Base-by-base conservation (phyloP, 2,329 filamentous ascomycete genomes). In the Verticillium nonalfalfae region DNA sequence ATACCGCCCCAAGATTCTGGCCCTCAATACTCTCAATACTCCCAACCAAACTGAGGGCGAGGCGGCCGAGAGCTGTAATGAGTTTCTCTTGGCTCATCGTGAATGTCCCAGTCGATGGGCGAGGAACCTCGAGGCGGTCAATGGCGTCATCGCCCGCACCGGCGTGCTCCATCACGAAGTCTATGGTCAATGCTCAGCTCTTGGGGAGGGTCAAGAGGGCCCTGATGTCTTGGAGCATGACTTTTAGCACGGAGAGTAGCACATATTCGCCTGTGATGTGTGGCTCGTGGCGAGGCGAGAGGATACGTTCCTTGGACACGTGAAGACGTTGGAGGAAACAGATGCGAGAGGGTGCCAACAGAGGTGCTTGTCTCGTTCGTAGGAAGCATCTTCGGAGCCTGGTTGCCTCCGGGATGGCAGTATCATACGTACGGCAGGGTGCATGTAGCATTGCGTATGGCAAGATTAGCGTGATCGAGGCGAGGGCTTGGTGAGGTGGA, bases 311-410 rank as follows among this genome's bases (percentile, higher is more conserved):
- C 18, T 52, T n/a, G 45, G 26, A 18, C 7, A 26, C n/a, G 45
- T 52, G 45, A n/a, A 10, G 18, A 18, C 18, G n/a, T 5, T 11
- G 45, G 45, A 52, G 18, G 60, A 64, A 2, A 59, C 59, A 11
- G 57, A 34, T 15, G 58, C 62, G 33, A 38, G 59, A 38, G 62
- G 40, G 61, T 64, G 34, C 62, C 60, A 14, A 62, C 60, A 26
- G 62, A 65, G 59, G 64, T 62, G 60, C 59, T 65, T 31, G 64
- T 59, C 60, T 64, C 61, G 60, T 65, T 65, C 62, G 61, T 65
- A 60, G 60, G 62, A 40, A 39, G 55, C 50, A 4, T 31, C 26
- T 3, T 31, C 26, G 26, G 57, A 62, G 59, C 56, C 63, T 59
- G 40, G 11, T 61, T 57, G 18, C 59, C 64, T 38, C 62, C 63